Conservation (phyloP, 2,329 filamentous ascomycete species). For the Tolypocladium sp. region DNA sequence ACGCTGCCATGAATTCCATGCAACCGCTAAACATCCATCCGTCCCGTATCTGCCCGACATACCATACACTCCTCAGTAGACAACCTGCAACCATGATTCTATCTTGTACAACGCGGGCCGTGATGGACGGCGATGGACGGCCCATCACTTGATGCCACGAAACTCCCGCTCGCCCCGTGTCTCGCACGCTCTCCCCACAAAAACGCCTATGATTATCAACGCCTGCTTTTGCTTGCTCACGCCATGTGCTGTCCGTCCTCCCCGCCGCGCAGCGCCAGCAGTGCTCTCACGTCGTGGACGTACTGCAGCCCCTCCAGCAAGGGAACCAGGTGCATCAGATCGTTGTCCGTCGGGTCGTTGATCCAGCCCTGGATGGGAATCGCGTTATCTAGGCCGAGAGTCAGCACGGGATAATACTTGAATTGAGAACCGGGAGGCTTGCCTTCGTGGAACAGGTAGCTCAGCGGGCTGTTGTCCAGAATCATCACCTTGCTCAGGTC, state of each 20-base stretch:
- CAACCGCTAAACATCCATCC: neutral
- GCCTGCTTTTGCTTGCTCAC: constrained; percentile 8
- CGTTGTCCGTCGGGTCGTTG: constrained; percentile 93
- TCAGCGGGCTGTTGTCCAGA: constrained; percentile 94
- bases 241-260: constrained; percentile 60
- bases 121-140: neutral
- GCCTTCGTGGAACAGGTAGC: constrained; percentile 99
- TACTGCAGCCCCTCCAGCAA: constrained; percentile 92
- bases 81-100: neutral
- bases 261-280: constrained; percentile 80
- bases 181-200: neutral
- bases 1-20: neutral
- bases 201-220: neutral
- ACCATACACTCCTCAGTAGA: neutral
- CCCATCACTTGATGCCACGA: neutral
- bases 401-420: constrained; percentile 1
- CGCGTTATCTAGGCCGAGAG: constrained; percentile 66
- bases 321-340: constrained; percentile 85
- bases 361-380: constrained; percentile 99
- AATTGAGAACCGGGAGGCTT: constrained; percentile 18
- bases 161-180: neutral
- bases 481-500: constrained; percentile 98
- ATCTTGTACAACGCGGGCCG: neutral
- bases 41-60: neutral
- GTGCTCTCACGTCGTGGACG: constrained; percentile 86